Evolutionary conservation across 257 asterid genomes (phyloP).

Genomic region (Thymus mandschuricus): DNA sequence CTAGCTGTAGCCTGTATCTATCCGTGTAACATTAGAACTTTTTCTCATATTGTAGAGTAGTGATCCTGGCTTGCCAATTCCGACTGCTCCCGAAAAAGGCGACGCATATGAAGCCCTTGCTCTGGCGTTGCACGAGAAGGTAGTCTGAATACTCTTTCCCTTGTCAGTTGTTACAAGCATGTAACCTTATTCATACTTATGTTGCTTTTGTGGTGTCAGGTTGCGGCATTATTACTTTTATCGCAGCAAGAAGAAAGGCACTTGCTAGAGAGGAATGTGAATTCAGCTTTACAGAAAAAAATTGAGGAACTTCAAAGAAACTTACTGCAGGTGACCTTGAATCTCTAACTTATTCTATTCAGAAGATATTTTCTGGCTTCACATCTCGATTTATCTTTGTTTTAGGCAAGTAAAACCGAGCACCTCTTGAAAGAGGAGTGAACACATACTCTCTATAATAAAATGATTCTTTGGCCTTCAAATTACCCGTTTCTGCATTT

Average conservation of each 20-base stretch:
- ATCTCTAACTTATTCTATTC: conserved; percentile 20
- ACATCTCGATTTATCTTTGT: background rate
- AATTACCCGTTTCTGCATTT: background rate
- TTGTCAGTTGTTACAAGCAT: conserved; percentile 16
- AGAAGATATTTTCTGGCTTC: background rate
- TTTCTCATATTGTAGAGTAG: conserved; percentile 47
- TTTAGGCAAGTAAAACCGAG: background rate
- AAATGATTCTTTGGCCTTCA: conserved; percentile 1
- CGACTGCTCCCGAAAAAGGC: conserved; percentile 40
- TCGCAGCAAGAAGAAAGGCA: conserved; percentile 95
- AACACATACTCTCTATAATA: background rate
- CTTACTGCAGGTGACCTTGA: conserved; percentile 69
- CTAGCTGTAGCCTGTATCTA: too few relatives aligned
- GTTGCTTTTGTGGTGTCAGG: conserved; percentile 50
- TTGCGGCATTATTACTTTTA: conserved; percentile 71
- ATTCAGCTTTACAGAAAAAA: conserved; percentile 75
- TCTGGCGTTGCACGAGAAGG: conserved; percentile 95
- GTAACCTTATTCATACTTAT: conserved; percentile 8
- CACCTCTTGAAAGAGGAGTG: background rate
- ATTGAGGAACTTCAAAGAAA: conserved; percentile 87
- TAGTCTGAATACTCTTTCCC: conserved; percentile 35
- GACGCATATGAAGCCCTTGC: conserved; percentile 71
- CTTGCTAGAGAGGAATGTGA: conserved; percentile 78
- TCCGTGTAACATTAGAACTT: conserved; percentile 3
- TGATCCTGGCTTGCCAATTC: conserved; percentile 42